phyloP scores from a whole-genome alignment of 2,329 filamentous ascomycete genomes.

The Botrytis porri region DNA sequence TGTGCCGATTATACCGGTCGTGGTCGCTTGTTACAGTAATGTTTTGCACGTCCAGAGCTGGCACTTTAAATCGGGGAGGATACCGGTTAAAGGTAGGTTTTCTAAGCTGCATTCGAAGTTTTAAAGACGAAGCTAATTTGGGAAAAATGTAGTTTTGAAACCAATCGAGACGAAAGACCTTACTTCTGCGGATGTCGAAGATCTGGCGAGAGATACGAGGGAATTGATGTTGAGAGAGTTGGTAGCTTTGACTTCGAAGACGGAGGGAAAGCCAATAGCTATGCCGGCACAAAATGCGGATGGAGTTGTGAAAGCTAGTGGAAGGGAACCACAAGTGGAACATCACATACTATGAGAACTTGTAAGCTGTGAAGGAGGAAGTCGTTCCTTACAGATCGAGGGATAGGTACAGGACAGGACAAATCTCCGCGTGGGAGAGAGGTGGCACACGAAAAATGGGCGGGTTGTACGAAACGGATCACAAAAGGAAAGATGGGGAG shows the following conservation, averaged over 20 bases:
- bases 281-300: slow-evolving; percentile 30
- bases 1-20: slow-evolving; percentile 86
- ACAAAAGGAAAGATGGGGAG: background rate
- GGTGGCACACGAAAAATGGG: background rate
- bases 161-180: slow-evolving; percentile 75
- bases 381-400: background rate
- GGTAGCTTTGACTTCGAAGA: slow-evolving; percentile 51
- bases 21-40: slow-evolving; percentile 76
- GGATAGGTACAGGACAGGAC: background rate
- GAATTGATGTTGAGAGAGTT: slow-evolving; percentile 74
- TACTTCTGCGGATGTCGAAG: slow-evolving; percentile 73
- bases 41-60: slow-evolving; percentile 62
- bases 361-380: background rate
- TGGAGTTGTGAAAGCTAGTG: slow-evolving; percentile 35
- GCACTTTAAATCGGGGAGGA: slow-evolving; percentile 64
- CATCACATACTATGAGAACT: slow-evolving; percentile 11
- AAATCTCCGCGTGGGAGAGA: background rate
- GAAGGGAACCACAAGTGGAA: slow-evolving; percentile 27
- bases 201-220: slow-evolving; percentile 63
- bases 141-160: slow-evolving; percentile 59
- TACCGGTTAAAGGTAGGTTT: slow-evolving; percentile 70
- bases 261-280: slow-evolving; percentile 42
- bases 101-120: background rate
- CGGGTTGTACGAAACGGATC: background rate
- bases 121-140: slow-evolving; percentile 21